Conservation (phyloP, 169 alveolate species). For the Eimeria acervulina region DNA sequence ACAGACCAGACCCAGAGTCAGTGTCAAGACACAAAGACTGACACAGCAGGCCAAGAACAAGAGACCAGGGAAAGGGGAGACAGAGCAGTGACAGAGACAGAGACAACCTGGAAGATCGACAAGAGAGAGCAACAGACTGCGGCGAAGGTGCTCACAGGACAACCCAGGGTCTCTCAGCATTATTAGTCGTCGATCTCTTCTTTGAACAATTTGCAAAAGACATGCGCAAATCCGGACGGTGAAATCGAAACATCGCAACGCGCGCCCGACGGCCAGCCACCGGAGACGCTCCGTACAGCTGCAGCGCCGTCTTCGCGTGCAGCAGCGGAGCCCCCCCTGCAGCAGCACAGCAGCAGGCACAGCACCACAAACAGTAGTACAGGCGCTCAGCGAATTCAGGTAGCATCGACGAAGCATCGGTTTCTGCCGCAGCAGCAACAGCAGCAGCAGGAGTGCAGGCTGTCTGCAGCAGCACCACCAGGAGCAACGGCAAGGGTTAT, state of each 20-base stretch:
- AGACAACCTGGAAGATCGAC: background rate
- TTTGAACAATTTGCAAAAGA: constrained; percentile 57
- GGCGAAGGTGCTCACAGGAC: constrained; percentile 37
- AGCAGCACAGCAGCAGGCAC: constrained; percentile 22
- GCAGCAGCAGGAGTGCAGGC: background rate
- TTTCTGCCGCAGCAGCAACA: background rate
- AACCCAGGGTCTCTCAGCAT: constrained; percentile 75
- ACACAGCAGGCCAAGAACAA: background rate
- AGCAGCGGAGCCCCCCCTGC: constrained; percentile 85
- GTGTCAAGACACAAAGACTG: background rate
- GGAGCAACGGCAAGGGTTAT: background rate
- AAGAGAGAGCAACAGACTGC: background rate
- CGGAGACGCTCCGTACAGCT: constrained; percentile 88
- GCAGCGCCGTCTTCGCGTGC: constrained; percentile 88
- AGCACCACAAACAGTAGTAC: background rate
- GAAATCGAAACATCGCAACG: constrained; percentile 89
- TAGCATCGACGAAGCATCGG: background rate
- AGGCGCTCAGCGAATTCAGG: background rate
- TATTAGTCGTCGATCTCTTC: background rate
- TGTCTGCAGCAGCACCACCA: background rate
- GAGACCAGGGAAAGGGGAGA: background rate
- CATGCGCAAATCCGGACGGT: constrained; percentile 89
- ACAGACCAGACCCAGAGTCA: too few species aligned
- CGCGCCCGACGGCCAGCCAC: constrained; percentile 89
- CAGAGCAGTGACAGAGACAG: background rate